Base-by-base conservation (phyloP, 2,329 filamentous ascomycete genomes). In the Clarireedia sp. region DNA sequence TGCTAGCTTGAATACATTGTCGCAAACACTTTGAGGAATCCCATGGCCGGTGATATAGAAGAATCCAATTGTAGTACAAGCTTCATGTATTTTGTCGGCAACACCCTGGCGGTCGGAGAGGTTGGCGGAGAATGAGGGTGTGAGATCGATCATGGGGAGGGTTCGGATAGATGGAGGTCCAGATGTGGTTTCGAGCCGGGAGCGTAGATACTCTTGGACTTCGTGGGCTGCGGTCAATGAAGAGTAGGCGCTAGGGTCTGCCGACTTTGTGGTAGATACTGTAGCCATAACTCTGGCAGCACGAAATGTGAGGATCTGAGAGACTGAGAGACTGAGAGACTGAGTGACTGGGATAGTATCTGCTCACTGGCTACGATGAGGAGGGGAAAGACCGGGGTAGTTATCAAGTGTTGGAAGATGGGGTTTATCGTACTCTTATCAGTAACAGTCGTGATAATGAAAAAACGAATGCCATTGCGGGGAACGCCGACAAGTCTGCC, bases 31-130 rank as follows among this genome's bases (percentile, higher is more conserved):
- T 5, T 68, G 57, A 1, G 74, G 64, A 3, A 81, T 70, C 3
- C 71, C 68, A 61, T 81, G 77, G 7, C 74, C 74, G 7, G 70
- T 69, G 49, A 81, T 65, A 50, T 65, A 67, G 60, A 68, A 68
- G 57, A 68, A 68, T 1, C 66, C 66, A 2, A 63, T 58, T 4
- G 57, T 64, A 3, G 60, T 66, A 33, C 64, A 67, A 8, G 66
- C 66, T 41, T 62, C 59, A 29, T 66, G 53, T 37, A 68, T 67
- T 26, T 67, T 40, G 9, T 54, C 36, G 0, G 65, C 66, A 1
- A 67, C 64, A 1, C 51, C 52, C 57, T 67, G 61, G 4, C 65
- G 60, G 12, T 58, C 57, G n/a, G 56, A 19, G 6, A 64, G 51
- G 1, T 64, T 67, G 12, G 49, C 9, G 2, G 64, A 67, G 58